Evolutionary conservation across 2,329 filamentous ascomycete genomes (phyloP), one percentile per base, ranked within the genome.

Genomic region (Fusarium haematococcum): DNA sequence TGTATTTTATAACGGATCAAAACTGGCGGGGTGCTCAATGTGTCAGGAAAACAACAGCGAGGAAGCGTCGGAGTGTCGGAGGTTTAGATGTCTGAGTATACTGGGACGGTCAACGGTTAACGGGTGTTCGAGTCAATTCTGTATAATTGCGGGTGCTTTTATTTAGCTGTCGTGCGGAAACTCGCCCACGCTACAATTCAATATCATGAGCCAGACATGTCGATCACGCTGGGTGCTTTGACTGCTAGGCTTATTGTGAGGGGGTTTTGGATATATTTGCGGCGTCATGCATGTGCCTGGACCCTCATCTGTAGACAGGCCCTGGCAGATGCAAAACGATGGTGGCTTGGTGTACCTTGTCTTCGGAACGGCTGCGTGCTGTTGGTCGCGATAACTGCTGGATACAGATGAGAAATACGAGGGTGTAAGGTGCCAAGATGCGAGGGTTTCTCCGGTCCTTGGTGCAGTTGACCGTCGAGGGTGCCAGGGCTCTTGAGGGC

Each of bases 301-400:
- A 64, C 18, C 25, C 58, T 52, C 39, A 65, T 63, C 43, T 48
- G n/a, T 41, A n/a, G 39, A 45, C n/a, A 61, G 35, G 39, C 39
- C 67, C 27, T 54, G 41, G 52, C 20, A 50, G 58, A 65, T 63
- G 30, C 54, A 59, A 65, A 61, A 63, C 67, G 33, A 45, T 61
- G 56, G 70, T 75, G 73, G 73, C 61, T 75, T 74, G 52, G 50
- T 48, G 48, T 56, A 32, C 73, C 70, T 69, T 71, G 70, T 71
- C 59, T 39, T 60, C 54, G 64, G 67, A 35, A 75, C 73, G 73
- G 73, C 67, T 74, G 32, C 61, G 52, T 75, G 64, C 73, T 62
- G 67, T 57, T 63, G 50, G 43, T 33, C 57, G 58, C 59, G 58
- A 69, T 64, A 63, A 45, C 4, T 52, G 58, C 25, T 65, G 70